Percentiles rank a stretch among this genome's conserved stretches.
These are phyloP conservation scores for Schizothecium vesticola DNA, from an alignment of 495 filamentous ascomycete species.

Conservation along the genomic window DNA sequence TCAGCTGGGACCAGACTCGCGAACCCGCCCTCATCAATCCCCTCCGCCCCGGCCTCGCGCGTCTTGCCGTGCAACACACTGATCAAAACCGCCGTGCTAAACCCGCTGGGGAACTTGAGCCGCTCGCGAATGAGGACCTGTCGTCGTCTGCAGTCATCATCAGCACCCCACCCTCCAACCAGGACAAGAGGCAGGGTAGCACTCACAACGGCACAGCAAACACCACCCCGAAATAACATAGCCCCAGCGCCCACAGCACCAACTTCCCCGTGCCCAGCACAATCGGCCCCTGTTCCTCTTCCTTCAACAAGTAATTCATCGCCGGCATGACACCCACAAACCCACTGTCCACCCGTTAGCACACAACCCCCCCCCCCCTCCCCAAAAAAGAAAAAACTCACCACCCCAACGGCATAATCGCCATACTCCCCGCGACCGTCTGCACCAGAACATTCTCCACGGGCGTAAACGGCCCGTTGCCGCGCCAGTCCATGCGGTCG, in stretches of 20 bases:
- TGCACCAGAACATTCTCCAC: conserved; percentile 98
- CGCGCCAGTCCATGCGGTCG: conserved; percentile 50
- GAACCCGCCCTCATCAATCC: conserved; percentile 2
- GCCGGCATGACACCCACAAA: conserved; percentile 51
- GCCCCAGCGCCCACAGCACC: conserved; percentile 81
- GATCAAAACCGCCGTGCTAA: conserved; percentile 91
- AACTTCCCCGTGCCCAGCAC: conserved; percentile 66
- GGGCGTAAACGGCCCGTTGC: conserved; percentile 67
- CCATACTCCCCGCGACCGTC: conserved; percentile 90
- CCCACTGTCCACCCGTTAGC: not conserved
- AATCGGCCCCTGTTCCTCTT: conserved; percentile 72
- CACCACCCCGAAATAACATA: conserved; percentile 93
- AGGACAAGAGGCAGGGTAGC: not conserved
- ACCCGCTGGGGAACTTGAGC: conserved; percentile 88
- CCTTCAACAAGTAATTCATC: conserved; percentile 73
- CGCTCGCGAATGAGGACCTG: conserved; percentile 92
- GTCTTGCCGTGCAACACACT: conserved; percentile 70
- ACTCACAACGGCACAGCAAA: conserved; percentile 73
- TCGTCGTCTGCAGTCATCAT: conserved; percentile 42
- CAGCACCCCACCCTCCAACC: not conserved
- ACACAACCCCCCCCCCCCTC: not conserved
- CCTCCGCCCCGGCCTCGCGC: conserved; percentile 4
- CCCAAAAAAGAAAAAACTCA: conserved; percentile 16
- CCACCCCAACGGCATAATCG: conserved; percentile 91
- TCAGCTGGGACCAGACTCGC: conserved; percentile 6